Conservation (phyloP, 2,329 filamentous ascomycete species). For the Sphaerulina populicola region DNA sequence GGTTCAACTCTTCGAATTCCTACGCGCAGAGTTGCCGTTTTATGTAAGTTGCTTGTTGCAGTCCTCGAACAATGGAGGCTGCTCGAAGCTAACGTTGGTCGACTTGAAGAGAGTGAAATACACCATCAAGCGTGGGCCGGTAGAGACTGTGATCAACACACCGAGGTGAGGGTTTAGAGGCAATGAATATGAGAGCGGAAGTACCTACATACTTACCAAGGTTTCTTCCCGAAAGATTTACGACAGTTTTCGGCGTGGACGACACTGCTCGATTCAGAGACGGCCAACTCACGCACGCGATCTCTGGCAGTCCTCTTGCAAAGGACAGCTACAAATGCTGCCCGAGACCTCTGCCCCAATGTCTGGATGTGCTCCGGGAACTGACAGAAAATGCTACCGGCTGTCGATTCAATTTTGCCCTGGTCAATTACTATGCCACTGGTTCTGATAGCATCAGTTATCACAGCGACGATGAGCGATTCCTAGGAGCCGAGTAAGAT, state of each 20-base stretch:
- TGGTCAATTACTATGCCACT: constrained; percentile 77
- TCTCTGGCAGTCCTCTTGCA: constrained; percentile 36
- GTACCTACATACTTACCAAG: no score
- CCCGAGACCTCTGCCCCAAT: constrained; percentile 63
- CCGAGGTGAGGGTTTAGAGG: constrained; percentile 29
- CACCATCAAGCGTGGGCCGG: constrained; percentile 57
- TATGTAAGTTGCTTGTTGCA: constrained; percentile 11
- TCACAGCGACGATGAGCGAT: constrained; percentile 72
- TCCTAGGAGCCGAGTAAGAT: constrained; percentile 52
- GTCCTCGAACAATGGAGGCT: background rate
- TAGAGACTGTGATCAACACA: constrained; percentile 55
- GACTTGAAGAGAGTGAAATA: constrained; percentile 50
- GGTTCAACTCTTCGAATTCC: constrained; percentile 58
- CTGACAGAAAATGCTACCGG: constrained; percentile 58
- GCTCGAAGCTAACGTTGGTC: constrained; percentile 31
- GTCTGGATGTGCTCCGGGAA: constrained; percentile 55
- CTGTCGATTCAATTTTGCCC: constrained; percentile 66
- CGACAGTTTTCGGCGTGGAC: constrained; percentile 54
- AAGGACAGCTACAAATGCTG: constrained; percentile 49
- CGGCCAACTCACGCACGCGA: constrained; percentile 37
- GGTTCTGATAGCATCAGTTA: constrained; percentile 70
- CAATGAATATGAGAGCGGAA: no score
- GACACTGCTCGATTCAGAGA: constrained; percentile 54
- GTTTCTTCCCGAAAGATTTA: constrained; percentile 37
- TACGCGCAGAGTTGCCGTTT: constrained; percentile 66